Percentiles rank a stretch among this genome's conserved stretches.
phyloP scores from a whole-genome alignment of 441 rosid genomes.

The Jatropha multifida region DNA sequence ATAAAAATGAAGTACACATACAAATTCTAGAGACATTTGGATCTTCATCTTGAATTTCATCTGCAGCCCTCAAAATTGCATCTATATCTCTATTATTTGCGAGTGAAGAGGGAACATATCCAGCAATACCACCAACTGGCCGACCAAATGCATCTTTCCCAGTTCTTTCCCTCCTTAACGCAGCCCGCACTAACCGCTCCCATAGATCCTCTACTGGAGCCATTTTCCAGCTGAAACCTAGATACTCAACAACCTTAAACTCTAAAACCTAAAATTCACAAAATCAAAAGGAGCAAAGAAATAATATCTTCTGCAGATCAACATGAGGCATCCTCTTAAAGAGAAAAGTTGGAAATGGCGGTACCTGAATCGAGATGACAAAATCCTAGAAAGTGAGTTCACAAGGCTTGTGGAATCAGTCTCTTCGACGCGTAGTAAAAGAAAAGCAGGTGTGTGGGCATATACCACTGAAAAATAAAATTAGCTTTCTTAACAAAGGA shows the following conservation, averaged over 20 bases:
- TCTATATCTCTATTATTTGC: conserved; percentile 82
- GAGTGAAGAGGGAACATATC: conserved; percentile 85
- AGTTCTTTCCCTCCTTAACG: conserved; percentile 63
- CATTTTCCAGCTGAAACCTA: conserved; percentile 41
- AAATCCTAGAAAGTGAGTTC: conserved; percentile 25
- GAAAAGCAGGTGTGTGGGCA: background rate
- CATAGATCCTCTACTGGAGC: conserved; percentile 74
- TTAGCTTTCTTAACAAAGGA: background rate
- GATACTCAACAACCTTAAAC: background rate
- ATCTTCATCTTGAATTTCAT: conserved; percentile 94
- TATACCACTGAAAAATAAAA: background rate
- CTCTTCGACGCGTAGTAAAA: background rate
- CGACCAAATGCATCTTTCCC: conserved; percentile 52
- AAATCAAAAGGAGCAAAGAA: background rate
- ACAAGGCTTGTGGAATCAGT: conserved; percentile 10
- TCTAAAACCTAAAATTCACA: background rate
- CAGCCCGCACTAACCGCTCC: conserved; percentile 92
- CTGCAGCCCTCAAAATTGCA: conserved; percentile 90
- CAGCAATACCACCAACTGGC: conserved; percentile 67
- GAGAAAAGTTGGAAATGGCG: conserved; percentile 5
- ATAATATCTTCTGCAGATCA: background rate
- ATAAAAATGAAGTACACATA: conserved; percentile 29
- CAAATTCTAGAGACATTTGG: conserved; percentile 82
- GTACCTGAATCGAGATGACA: conserved; percentile 17
- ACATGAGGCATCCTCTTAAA: background rate